Evolutionary conservation across 192 early-diverging fungal genomes (phyloP), one percentile per base, ranked within the genome.

Genomic region (Coemansia sp.): DNA sequence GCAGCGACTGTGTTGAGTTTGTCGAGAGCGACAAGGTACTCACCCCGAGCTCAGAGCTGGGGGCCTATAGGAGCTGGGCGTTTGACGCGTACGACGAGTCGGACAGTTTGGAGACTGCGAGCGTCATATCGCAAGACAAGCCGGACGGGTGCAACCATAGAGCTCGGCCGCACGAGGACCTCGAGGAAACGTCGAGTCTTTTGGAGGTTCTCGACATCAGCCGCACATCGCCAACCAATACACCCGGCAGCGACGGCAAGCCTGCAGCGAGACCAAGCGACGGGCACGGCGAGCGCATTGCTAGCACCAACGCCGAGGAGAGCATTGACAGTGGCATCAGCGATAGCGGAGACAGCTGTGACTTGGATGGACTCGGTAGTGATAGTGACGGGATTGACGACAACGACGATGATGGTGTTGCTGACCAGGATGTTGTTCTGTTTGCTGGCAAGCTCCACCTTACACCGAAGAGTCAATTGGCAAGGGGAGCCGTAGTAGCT

Each of bases 51-150:
- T 34, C 11, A 6, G 51, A 42, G 36, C 29, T 13, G n/a, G 53
- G 2, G 27, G 43, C n/a, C 11, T 49, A 53, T 11, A 33, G 49
- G 14, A 47, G 51, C 26, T 66, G 64, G 56, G 52, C 38, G 4
- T 65, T 50, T 13, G 61, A 64, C 23, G 41, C 40, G 11, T 59
- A 41, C 34, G 56, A 45, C 7, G n/a, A 46, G 17, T 26, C n/a
- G 3, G 31, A 41, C 26, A 26, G 56, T 14, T 37, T 46, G 2
- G 68, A 64, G 5, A 37, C 26, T 10, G 54, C 50, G 1, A 65
- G 63, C 38, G 70, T 65, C 8, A 65, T 72, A 15, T 72, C 70
- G 15, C 70, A 72, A 45, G 70, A 72, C 17, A 47, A 63, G 13
- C 25, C n/a, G 42, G 26, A n/a, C 31, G 32, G 21, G 18, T 23